Percentiles rank a stretch among this genome's conserved stretches.
phyloP scores from a whole-genome alignment of 2,329 filamentous ascomycete genomes.

The Thielaviopsis populi region DNA sequence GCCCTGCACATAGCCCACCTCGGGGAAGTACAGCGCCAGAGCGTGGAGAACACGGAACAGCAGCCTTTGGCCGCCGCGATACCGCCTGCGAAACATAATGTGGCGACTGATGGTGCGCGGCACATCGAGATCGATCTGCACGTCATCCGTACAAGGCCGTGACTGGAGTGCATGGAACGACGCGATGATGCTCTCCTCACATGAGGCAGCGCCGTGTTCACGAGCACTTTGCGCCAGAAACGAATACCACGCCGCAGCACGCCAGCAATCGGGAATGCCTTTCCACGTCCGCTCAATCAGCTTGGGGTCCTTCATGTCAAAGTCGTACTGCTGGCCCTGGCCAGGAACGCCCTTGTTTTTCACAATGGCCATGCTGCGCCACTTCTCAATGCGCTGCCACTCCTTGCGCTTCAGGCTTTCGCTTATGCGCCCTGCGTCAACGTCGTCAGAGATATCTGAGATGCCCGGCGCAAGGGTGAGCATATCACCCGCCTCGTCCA shows the following conservation, averaged over 20 bases:
- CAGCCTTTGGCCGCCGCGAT: constrained; percentile 79
- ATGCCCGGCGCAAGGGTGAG: constrained; percentile 44
- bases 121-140: constrained; percentile 94
- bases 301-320: constrained; percentile 70
- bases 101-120: constrained; percentile 88
- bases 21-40: constrained; percentile 78
- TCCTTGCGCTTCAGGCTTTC: constrained; percentile 48
- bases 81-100: constrained; percentile 90
- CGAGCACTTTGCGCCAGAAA: constrained; percentile 70
- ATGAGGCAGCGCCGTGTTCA: constrained; percentile 40
- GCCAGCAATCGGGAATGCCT: constrained; percentile 92
- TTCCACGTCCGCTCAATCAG: constrained; percentile 91
- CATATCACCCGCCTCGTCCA: constrained; percentile 54
- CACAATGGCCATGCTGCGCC: constrained; percentile 50
- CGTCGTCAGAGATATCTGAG: constrained; percentile 41
- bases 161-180: constrained; percentile 60
- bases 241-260: constrained; percentile 83
- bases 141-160: constrained; percentile 69
- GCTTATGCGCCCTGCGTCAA: constrained; percentile 35
- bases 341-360: constrained; percentile 35
- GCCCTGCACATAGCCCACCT: constrained; percentile 90
- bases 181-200: constrained; percentile 56
- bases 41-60: constrained; percentile 87
- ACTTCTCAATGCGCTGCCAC: constrained; percentile 48
- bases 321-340: constrained; percentile 53